Evolutionary conservation across 257 asterid species (phyloP), one percentile per base, ranked within the genome.

Genomic region (Parsonsia alboflavescens): DNA sequence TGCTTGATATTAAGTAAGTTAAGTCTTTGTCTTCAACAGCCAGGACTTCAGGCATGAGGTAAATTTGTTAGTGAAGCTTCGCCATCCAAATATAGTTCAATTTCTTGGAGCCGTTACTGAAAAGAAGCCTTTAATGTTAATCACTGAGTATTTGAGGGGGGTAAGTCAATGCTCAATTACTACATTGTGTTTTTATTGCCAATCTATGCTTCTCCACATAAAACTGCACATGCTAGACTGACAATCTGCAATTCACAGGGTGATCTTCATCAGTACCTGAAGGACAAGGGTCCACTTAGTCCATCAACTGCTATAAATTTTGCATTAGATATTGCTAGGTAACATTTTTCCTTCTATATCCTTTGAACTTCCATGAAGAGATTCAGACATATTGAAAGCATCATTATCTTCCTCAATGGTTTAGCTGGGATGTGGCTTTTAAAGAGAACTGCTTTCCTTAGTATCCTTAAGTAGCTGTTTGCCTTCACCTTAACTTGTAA

Each of bases 11-110:
- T 16, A 41, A 44, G 16, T 50, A 52, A 72, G 75, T 46, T 76
- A 9, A 66, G 59, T 73, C 77, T 65, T 66, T 83, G 48, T 78
- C 75, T 64, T 54, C 54, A 54, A 64, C 92, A 92, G 99, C 71
- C 99, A 94, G 89, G 99, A 94, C 86, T 94, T 92, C 87, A 89
- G 97, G 85, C 99, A 94, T 75, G 97, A 92, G 89, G 99, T 92
- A 73, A 90, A 90, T 81, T 89, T 94, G 90, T 90, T 94, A 54
- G 99, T 94, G 85, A 94, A 94, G 88, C 98, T 94, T 80, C 97
- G 99, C 61, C 99, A 94, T 86, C 99, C 99, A 75, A 94, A 94
- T 84, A 85, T 94, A 63, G 99, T 94, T 84, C 98, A 94, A 79
- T 94, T 94, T 82, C 93, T 92, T 78, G 99, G 98, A 87, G 99